phyloP scores from a whole-genome alignment of 2,329 filamentous ascomycete species.

The Epichloe bromicola region DNA sequence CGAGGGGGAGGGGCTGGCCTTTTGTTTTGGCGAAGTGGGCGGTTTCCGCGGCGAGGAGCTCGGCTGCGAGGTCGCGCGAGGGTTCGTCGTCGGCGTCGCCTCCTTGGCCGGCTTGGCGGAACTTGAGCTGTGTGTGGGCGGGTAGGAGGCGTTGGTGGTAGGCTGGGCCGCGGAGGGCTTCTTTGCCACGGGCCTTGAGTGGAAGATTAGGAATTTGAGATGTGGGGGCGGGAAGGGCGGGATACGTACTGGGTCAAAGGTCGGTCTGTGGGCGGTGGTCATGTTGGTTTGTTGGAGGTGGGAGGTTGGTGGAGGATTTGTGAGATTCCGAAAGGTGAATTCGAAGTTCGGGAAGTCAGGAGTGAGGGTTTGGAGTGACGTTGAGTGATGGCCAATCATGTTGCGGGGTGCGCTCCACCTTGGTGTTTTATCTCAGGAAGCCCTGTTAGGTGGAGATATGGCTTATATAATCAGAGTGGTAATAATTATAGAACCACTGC shows the following conservation, averaged over 20 bases:
- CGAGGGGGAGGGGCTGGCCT: slow-evolving; percentile 29
- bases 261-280: slow-evolving; percentile 69
- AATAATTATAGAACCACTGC: too few species aligned
- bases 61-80: slow-evolving; percentile 68
- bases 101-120: slow-evolving; percentile 76
- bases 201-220: slow-evolving; percentile 14
- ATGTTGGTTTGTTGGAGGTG: slow-evolving; percentile 24
- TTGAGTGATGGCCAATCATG: not conserved
- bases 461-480: too few species aligned
- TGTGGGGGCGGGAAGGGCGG: not conserved
- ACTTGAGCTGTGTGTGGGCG: slow-evolving; percentile 87
- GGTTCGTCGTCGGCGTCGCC: slow-evolving; percentile 59
- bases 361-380: not conserved
- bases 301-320: not conserved
- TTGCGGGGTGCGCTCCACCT: not conserved
- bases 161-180: slow-evolving; percentile 80
- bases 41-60: slow-evolving; percentile 80
- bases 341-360: not conserved
- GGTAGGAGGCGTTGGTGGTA: slow-evolving; percentile 95
- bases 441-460: too few species aligned
- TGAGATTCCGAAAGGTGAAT: slow-evolving; percentile 2
- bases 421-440: not conserved
- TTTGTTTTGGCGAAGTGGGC: slow-evolving; percentile 78
- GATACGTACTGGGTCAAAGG: slow-evolving; percentile 73
- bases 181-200: slow-evolving; percentile 73